Percentiles rank a stretch among this genome's conserved stretches.
Conservation (phyloP, 2,329 filamentous ascomycete genomes). For the Neoarthrinium moseri region DNA sequence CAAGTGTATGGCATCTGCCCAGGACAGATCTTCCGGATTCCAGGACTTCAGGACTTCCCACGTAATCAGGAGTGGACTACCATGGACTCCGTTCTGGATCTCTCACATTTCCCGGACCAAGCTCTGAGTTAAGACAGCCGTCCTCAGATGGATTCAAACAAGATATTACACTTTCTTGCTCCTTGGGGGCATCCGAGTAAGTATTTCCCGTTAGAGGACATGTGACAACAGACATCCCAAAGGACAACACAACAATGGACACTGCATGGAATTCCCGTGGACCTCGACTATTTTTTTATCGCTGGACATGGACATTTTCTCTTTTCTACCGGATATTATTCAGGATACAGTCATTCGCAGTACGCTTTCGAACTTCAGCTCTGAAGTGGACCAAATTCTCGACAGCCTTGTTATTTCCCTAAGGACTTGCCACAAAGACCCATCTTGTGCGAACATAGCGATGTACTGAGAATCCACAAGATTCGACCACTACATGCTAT, state of each 20-base stretch:
- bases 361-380: too few relatives aligned
- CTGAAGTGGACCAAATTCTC: too few relatives aligned
- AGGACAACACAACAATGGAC: slow-evolving; percentile 4
- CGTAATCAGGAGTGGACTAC: slow-evolving; percentile 5
- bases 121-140: slow-evolving; percentile 14
- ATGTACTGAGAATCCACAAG: too few relatives aligned
- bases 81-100: slow-evolving; percentile 7
- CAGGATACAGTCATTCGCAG: too few relatives aligned
- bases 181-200: slow-evolving; percentile 28
- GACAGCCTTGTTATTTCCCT: too few relatives aligned
- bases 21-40: slow-evolving; percentile 16
- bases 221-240: slow-evolving; percentile 21
- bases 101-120: not conserved
- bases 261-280: too few relatives aligned
- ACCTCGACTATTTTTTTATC: too few relatives aligned
- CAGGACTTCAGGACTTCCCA: slow-evolving; percentile 12
- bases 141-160: slow-evolving; percentile 28
- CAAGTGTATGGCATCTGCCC: slow-evolving; percentile 23
- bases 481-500: too few relatives aligned
- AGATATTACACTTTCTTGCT: slow-evolving; percentile 11
- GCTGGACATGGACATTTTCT: too few relatives aligned
- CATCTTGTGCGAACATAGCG: too few relatives aligned
- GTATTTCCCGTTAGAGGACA: slow-evolving; percentile 33
- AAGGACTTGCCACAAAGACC: too few relatives aligned
- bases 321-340: too few relatives aligned